Conservation (phyloP, 768 basidiomycete species). For the Suillus clintonianus region DNA sequence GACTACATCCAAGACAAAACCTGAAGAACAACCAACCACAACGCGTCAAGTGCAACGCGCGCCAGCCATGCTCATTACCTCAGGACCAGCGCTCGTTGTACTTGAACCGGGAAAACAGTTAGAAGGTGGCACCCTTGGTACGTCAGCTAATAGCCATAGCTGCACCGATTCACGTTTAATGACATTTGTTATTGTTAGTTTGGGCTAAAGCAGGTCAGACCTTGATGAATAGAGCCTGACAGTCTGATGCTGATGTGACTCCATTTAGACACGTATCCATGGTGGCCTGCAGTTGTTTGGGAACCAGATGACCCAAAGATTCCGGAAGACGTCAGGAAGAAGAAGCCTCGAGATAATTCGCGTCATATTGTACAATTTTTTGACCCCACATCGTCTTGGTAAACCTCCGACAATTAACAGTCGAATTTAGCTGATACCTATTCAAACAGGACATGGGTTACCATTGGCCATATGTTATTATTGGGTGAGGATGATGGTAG, state of each 20-base stretch:
- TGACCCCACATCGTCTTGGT: conserved; percentile 70
- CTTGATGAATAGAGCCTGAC: background rate
- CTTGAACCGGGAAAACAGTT: conserved; percentile 39
- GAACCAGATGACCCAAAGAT: conserved; percentile 60
- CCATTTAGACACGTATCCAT: conserved; percentile 77
- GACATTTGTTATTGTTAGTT: conserved; percentile 50
- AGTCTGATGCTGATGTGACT: conserved; percentile 2
- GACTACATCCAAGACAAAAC: conserved; percentile 11
- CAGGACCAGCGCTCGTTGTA: conserved; percentile 33
- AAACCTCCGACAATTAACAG: conserved; percentile 14
- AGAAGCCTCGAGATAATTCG: conserved; percentile 36
- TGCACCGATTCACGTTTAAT: background rate
- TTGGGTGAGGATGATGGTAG: conserved; percentile 73
- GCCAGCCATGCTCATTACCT: conserved; percentile 10
- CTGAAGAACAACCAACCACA: background rate
- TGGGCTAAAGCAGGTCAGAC: conserved; percentile 79
- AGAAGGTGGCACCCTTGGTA: conserved; percentile 68
- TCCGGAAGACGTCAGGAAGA: conserved; percentile 41
- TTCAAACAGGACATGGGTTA: conserved; percentile 62
- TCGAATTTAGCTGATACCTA: conserved; percentile 4
- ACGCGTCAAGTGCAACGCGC: conserved; percentile 10
- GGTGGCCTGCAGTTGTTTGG: conserved; percentile 84
- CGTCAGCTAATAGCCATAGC: conserved; percentile 17
- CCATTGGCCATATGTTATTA: conserved; percentile 53
- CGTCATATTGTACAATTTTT: conserved; percentile 79